Evolutionary conservation across 495 filamentous ascomycete genomes (phyloP).

Genomic region (Talaromyces wortmannii): DNA sequence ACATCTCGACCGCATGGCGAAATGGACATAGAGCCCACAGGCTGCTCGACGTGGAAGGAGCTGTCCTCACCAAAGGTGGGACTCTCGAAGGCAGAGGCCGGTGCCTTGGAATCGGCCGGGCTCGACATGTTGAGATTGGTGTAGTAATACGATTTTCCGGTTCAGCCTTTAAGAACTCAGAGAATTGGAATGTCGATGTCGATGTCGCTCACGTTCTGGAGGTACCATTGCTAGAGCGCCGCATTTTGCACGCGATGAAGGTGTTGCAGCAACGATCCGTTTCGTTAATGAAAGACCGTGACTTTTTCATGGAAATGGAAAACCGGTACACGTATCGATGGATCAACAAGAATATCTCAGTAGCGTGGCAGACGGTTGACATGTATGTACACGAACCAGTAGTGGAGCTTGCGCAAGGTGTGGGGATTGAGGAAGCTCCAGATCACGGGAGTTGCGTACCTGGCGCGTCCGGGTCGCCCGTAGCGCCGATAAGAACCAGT

Average conservation of each 20-base stretch:
- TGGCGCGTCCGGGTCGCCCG: background rate
- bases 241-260: background rate
- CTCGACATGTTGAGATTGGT: conserved; percentile 27
- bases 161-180: background rate
- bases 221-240: background rate
- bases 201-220: background rate
- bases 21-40: conserved; percentile 73
- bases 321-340: no score
- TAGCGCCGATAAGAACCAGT: background rate
- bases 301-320: no score
- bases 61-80: conserved; percentile 81
- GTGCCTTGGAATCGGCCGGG: conserved; percentile 31
- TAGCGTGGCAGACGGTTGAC: no score
- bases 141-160: background rate
- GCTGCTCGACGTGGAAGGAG: conserved; percentile 75
- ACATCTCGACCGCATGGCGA: conserved; percentile 91
- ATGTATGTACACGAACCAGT: background rate
- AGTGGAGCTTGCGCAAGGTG: background rate
- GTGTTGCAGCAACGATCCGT: background rate
- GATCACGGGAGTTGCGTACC: background rate
- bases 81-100: conserved; percentile 69
- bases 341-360: no score
- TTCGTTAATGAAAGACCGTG: no score
- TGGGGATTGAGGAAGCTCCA: background rate
- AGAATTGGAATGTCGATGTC: background rate